A percentile compares a stretch with the other conserved stretches of the same genome.
Conservation (phyloP, 805 yeast genomes). For the Candida quercuum region DNA sequence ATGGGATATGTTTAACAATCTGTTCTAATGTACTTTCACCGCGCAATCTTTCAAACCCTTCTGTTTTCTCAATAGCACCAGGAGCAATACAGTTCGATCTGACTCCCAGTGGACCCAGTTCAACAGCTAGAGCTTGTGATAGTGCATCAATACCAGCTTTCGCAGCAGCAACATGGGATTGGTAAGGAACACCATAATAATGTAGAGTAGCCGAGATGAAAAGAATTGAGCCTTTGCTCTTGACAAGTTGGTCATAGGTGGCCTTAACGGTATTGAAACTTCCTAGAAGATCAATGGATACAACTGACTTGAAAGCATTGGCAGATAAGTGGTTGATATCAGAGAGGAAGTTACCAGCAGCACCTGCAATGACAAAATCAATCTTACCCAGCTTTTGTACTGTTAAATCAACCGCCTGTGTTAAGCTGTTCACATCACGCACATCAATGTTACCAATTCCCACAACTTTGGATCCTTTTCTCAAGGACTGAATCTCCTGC, state of each 20-base stretch:
- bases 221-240: slow-evolving; percentile 64
- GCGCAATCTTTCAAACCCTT: slow-evolving; percentile 70
- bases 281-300: slow-evolving; percentile 83
- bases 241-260: slow-evolving; percentile 54
- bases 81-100: slow-evolving; percentile 87
- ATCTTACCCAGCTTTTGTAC: slow-evolving; percentile 68
- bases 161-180: slow-evolving; percentile 89
- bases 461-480: slow-evolving; percentile 60
- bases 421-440: slow-evolving; percentile 56
- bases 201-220: slow-evolving; percentile 90
- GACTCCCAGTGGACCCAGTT: slow-evolving; percentile 85
- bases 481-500: slow-evolving; percentile 49
- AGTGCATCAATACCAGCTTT: slow-evolving; percentile 94
- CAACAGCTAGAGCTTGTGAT: slow-evolving; percentile 80
- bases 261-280: slow-evolving; percentile 90
- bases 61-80: slow-evolving; percentile 84
- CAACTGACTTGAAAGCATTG: slow-evolving; percentile 85
- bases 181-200: slow-evolving; percentile 84
- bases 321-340: slow-evolving; percentile 74
- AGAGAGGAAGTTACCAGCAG: slow-evolving; percentile 89
- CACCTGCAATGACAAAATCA: slow-evolving; percentile 89
- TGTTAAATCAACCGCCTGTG: slow-evolving; percentile 58
- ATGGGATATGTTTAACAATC: slow-evolving; percentile 40
- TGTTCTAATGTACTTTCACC: slow-evolving; percentile 33
- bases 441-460: slow-evolving; percentile 78